Base-by-base conservation (phyloP, 140 eudicot genomes). In the Ambrosia hybrid region DNA sequence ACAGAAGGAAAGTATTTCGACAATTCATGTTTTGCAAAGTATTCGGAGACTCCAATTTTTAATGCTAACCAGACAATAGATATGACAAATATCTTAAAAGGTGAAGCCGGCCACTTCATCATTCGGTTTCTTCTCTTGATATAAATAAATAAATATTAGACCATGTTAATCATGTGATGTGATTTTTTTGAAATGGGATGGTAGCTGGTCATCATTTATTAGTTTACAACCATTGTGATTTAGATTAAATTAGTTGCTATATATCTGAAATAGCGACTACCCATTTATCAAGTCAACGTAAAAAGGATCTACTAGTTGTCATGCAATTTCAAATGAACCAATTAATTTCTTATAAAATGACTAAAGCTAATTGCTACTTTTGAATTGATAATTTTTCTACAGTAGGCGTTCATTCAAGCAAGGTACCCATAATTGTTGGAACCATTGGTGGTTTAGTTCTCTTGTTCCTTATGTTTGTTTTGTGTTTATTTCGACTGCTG, bases 1-100 rank as follows among this genome's bases (percentile, higher is more conserved):
- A 81, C 79, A 0, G 87, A 87, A 66, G 93, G 87, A 57, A 73
- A 76, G 70, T 81, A 77, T 79, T 51, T 84, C n/a, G 85, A 81
- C 68, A 38, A 64, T 36, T 79, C 73, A 8, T 76, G 85, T 77
- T 78, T 82, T 48, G 73, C 62, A 3, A 82, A 79, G 67, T 82
- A 82, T 48, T 77, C 83, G 5, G 59, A 52, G 33, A 68, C 74
- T 41, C 67, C 82, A 4, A 68, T 82, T 21, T 77, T 73, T 14
- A 66, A 48, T 56, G 71, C 21, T 51, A 77, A 73, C 67, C 80
- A 82, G 49, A 82, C 74, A 68, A 82, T 60, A 34, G 72, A 82
- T 57, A 73, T 82, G 65, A 48, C 70, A 52, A 76, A 76, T 11
- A 63, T 74, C 60, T 69, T 88, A 30, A 78, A 78, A 84, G 90